Evolutionary conservation across 1,139 yeast genomes (phyloP).

Genomic region (Schwanniomyces etchellsii): DNA sequence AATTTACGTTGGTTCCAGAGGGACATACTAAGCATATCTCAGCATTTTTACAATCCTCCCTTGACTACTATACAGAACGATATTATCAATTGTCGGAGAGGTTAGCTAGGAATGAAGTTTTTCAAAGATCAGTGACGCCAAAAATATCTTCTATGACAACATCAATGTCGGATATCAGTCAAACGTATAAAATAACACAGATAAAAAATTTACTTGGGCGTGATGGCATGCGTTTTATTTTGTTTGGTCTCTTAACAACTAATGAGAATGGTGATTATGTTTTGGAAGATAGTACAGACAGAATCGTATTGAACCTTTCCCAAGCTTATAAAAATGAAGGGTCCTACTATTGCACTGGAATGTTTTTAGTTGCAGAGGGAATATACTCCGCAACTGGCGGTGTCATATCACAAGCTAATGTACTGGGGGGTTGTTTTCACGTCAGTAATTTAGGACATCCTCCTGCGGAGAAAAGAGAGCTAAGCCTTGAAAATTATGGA

Average conservation of each 20-base stretch:
- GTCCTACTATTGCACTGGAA: conserved; percentile 72
- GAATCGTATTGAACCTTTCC: conserved; percentile 63
- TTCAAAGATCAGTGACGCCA: conserved; percentile 48
- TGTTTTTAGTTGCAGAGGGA: conserved; percentile 80
- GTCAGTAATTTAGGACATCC: conserved; percentile 83
- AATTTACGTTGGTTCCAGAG: conserved; percentile 39
- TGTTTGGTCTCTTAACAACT: conserved; percentile 70
- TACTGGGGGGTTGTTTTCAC: conserved; percentile 52
- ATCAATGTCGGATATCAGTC: conserved; percentile 14
- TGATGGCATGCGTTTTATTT: conserved; percentile 66
- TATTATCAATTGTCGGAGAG: conserved; percentile 64
- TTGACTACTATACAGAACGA: conserved; percentile 34
- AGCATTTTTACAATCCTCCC: conserved; percentile 14
- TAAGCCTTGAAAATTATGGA: conserved; percentile 67
- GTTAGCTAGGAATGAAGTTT: conserved; percentile 67
- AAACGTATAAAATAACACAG: conserved; percentile 55
- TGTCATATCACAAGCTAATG: conserved; percentile 18
- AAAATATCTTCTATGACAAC: conserved; percentile 32
- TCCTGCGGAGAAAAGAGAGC: conserved; percentile 72
- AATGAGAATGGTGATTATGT: conserved; percentile 65
- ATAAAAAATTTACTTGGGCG: conserved; percentile 84
- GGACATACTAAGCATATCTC: conserved; percentile 10
- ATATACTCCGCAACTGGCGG: conserved; percentile 66
- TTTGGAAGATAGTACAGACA: conserved; percentile 77
- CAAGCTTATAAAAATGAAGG: conserved; percentile 64